phyloP scores from a whole-genome alignment of 2,329 filamentous ascomycete genomes.

The Neonectria faginata region DNA sequence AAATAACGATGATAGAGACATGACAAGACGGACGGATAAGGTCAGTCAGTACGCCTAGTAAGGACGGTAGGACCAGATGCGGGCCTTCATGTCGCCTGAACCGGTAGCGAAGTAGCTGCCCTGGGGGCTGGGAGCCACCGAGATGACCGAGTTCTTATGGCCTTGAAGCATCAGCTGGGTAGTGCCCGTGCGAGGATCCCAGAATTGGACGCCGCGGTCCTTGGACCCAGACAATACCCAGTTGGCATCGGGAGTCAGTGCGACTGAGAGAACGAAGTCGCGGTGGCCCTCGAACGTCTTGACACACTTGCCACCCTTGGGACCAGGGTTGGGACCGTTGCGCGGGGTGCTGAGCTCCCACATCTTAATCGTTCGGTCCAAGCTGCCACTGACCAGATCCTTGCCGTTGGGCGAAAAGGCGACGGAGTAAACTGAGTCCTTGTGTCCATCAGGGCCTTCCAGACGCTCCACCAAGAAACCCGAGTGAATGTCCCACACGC shows the following conservation, averaged over 20 bases:
- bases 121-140: slow-evolving; percentile 90
- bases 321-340: slow-evolving; percentile 72
- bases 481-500: slow-evolving; percentile 92
- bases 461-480: slow-evolving; percentile 91
- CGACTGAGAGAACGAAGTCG: slow-evolving; percentile 96
- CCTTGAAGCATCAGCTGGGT: slow-evolving; percentile 99
- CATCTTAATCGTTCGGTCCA: slow-evolving; percentile 99
- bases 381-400: slow-evolving; percentile 91
- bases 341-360: slow-evolving; percentile 88
- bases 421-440: slow-evolving; percentile 96
- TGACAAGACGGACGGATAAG: slow-evolving; percentile 10
- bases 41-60: slow-evolving; percentile 44
- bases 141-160: slow-evolving; percentile 99
- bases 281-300: slow-evolving; percentile 98
- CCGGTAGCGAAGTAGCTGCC: slow-evolving; percentile 94
- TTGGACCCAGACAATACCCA: slow-evolving; percentile 99
- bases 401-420: slow-evolving; percentile 95
- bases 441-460: slow-evolving; percentile 93
- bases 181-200: slow-evolving; percentile 92
- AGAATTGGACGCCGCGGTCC: slow-evolving; percentile 97
- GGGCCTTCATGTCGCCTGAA: slow-evolving; percentile 95
- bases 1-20: slow-evolving; percentile 25
- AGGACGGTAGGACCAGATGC: slow-evolving; percentile 89
- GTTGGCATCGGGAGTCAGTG: slow-evolving; percentile 89
- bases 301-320: slow-evolving; percentile 91